Conservation (phyloP, 2,329 filamentous ascomycete genomes). For the Lasiodiplodia sp. region DNA sequence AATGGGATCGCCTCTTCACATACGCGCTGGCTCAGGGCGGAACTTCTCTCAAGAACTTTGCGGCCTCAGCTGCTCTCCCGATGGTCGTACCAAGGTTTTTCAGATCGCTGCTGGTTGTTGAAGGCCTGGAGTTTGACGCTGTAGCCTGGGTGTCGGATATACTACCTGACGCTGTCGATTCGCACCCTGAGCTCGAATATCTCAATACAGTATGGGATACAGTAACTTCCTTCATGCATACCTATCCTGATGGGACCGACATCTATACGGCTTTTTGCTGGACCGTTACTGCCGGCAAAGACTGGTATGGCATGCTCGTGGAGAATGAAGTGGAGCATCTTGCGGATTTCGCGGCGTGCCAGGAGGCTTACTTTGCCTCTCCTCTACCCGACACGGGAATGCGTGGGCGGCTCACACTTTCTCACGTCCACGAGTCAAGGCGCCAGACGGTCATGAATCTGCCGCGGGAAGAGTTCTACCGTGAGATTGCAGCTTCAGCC, state of each 20-base stretch:
- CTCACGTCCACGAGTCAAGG: neutral
- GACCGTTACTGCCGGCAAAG: constrained; percentile 32
- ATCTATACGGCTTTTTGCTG: constrained; percentile 27
- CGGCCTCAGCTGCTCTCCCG: neutral
- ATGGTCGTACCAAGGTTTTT: neutral
- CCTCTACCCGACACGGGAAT: neutral
- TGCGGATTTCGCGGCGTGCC: constrained; percentile 29
- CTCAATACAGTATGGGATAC: neutral
- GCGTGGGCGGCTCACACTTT: neutral
- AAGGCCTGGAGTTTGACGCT: constrained; percentile 3
- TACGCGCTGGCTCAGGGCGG: constrained; percentile 26
- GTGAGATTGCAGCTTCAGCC: neutral
- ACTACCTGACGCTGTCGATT: constrained; percentile 7
- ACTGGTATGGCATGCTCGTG: constrained; percentile 32
- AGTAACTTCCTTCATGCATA: neutral
- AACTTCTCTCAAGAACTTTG: neutral
- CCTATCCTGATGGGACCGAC: neutral
- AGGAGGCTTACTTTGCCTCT: neutral
- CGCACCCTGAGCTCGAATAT: neutral
- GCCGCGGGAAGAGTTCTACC: neutral
- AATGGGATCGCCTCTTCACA: constrained; percentile 30
- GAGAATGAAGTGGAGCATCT: constrained; percentile 21
- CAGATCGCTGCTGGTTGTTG: neutral
- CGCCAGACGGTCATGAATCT: neutral
- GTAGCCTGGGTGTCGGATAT: neutral